phyloP scores from a whole-genome alignment of 768 basidiomycete species.

The Paxillus involutus region DNA sequence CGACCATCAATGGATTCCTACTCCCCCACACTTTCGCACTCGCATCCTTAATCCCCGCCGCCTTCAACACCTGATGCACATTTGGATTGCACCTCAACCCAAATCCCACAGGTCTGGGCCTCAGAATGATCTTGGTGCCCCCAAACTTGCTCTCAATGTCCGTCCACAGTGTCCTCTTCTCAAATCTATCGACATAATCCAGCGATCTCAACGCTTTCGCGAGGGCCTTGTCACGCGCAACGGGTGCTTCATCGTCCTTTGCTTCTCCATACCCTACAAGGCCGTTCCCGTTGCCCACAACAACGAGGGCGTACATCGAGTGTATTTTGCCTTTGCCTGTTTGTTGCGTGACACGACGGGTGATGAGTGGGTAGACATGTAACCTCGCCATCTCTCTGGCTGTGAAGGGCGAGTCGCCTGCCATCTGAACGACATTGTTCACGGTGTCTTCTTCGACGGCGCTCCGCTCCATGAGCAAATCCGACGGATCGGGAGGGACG shows the following conservation, averaged over 20 bases:
- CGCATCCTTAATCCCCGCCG: slow-evolving; percentile 93
- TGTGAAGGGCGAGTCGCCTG: slow-evolving; percentile 16
- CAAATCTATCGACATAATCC: slow-evolving; percentile 94
- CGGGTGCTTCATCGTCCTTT: slow-evolving; percentile 58
- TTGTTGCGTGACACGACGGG: slow-evolving; percentile 76
- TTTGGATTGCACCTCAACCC: slow-evolving; percentile 88
- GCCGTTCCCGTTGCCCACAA: slow-evolving; percentile 83
- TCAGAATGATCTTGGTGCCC: slow-evolving; percentile 73
- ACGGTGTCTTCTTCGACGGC: slow-evolving; percentile 20
- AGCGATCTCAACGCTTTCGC: slow-evolving; percentile 78
- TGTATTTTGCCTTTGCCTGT: slow-evolving; percentile 92
- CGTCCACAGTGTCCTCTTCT: slow-evolving; percentile 93
- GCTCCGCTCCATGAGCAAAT: not conserved
- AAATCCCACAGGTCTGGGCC: slow-evolving; percentile 87
- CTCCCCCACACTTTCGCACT: slow-evolving; percentile 96
- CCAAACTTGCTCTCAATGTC: slow-evolving; percentile 86
- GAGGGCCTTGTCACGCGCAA: slow-evolving; percentile 59
- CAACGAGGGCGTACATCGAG: slow-evolving; percentile 57
- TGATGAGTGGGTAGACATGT: slow-evolving; percentile 41
- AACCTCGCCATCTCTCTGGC: slow-evolving; percentile 30
- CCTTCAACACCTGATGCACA: slow-evolving; percentile 86
- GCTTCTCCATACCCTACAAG: slow-evolving; percentile 82
- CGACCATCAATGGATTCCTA: slow-evolving; percentile 70
- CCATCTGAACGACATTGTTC: slow-evolving; percentile 13
- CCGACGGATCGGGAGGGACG: not conserved